Base-by-base conservation (phyloP, 2,329 filamentous ascomycete genomes). In the Paecilomyces variotii region DNA sequence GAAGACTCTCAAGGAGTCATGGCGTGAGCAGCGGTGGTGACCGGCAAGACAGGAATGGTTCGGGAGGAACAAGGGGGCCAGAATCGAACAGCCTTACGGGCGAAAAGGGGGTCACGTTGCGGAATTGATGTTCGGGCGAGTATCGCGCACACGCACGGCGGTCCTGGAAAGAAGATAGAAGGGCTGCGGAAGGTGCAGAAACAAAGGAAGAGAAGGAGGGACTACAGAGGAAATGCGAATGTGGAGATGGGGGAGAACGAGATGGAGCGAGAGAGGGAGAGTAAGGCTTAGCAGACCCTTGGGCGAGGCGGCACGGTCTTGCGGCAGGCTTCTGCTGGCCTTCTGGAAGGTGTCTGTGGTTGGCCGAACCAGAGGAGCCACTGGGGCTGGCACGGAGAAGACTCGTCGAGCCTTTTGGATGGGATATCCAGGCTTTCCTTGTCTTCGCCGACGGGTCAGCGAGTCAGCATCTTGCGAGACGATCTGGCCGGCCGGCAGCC, bases 321-420 rank as follows among this genome's bases (percentile, higher is more conserved):
- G 30, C 12, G 30, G 53, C 27, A 35, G 32, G 32, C 27, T 63
- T 63, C 60, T 60, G 60, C 58, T 59, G 55, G 51, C 11, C 57
- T 64, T 64, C 62, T 58, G 61, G 62, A 64, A 64, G 61, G 56
- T 58, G 64, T 65, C 64, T 61, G 63, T 65, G 66, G 39, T 45
- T 57, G 60, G 57, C 55, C 54, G 30, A 53, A 57, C 39, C 35
- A 14, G 55, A 50, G 27, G 50, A 35, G 54, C 35, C 32, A 25
- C 24, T 56, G 26, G 56, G 54, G 57, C 51, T 56, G 56, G 45
- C 50, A 30, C 26, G 26, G n/a, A 19, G 57, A 30, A 35, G 28
- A 49, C 19, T 45, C 25, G 53, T 56, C 52, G 50, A 45, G 35
- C 35, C 35, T 45, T 45, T 19, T n/a, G 14, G 14, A n/a, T 9